Base-by-base conservation (phyloP, 2,329 filamentous ascomycete species). In the Pseudohalonectria lignicola region DNA sequence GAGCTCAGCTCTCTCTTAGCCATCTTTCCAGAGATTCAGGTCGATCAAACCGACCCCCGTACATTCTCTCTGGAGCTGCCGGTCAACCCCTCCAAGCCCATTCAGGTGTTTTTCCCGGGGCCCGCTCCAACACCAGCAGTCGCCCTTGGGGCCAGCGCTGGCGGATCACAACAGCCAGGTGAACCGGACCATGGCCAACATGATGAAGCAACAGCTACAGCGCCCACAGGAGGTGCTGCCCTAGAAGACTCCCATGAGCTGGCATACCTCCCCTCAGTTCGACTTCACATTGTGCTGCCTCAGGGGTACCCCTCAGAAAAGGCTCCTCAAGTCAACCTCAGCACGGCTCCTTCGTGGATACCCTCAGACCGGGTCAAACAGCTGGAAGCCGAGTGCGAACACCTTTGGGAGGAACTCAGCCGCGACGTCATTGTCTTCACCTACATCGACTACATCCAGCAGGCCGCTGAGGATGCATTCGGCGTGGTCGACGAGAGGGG, bases 11-110 rank as follows among this genome's bases (percentile, higher is more conserved):
- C 75, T 12, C 66, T 82, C 40, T 60, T 66, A 40, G 74, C 76
- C 44, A 82, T 83, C 49, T 83, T 71, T 45, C 78, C 78, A n/a
- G 79, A 82, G 55, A 69, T 82, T 12, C 62, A 62, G 21, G 53
- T 64, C 16, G 53, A 63, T 33, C 51, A 61, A 6, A 48, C 63
- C 23, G 59, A 66, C 41, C 53, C 52, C n/a, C 67, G 68, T 47
- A 61, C 60, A 7, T 69, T 79, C 51, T 61, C 63, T 31, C 65
- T 81, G 40, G 70, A 76, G 32, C 55, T 81, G 15, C 71, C 74
- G 4, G 69, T 80, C 30, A 65, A 67, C 44, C 69, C 76, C 10
- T 59, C 56, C 25, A 61, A 65, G 31, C 64, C 73, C 9, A 62
- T 80, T 39, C 71, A 67, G 5, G 74, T 81, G 40, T 61, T 62